These are phyloP conservation scores for Paradendryphiella salina DNA, from an alignment of 2,329 filamentous ascomycete genomes.

Conservation along the genomic window DNA sequence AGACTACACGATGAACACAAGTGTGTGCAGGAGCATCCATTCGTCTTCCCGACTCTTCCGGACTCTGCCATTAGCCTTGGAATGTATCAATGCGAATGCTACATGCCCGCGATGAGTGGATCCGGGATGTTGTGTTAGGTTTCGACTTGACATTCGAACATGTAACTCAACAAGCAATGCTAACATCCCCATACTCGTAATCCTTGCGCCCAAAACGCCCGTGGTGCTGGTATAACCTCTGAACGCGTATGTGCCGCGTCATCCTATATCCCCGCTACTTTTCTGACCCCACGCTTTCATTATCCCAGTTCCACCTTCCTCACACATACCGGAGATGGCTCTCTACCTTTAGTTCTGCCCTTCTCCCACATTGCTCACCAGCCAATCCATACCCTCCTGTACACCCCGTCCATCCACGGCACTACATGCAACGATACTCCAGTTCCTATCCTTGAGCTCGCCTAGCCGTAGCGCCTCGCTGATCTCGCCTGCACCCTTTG, in stretches of 20 bases:
- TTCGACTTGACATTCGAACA: neutral
- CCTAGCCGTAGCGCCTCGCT: constrained; percentile 88
- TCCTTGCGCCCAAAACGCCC: constrained; percentile 23
- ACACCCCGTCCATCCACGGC: constrained; percentile 95
- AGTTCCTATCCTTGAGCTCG: constrained; percentile 93
- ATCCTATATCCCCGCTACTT: constrained; percentile 9
- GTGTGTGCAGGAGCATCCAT: neutral
- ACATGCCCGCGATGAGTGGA: neutral
- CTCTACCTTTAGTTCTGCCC: constrained; percentile 1
- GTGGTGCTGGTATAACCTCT: constrained; percentile 27
- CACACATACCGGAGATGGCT: neutral
- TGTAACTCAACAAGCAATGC: neutral
- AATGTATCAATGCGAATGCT: neutral
- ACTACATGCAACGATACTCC: constrained; percentile 98
- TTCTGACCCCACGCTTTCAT: constrained; percentile 1
- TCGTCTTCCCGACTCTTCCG: neutral
- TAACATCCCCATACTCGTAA: constrained; percentile 10
- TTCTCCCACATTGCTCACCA: constrained; percentile 67
- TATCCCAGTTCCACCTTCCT: neutral
- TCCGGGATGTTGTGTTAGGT: neutral
- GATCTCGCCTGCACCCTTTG: constrained; percentile 95
- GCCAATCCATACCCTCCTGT: constrained; percentile 98
- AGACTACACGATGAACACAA: neutral
- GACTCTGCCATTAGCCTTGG: neutral
- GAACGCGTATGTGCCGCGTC: constrained; percentile 11